Percentiles rank a stretch among this genome's conserved stretches.
phyloP scores from a whole-genome alignment of 179 eudicot species.

The Carnegiea gigantea region DNA sequence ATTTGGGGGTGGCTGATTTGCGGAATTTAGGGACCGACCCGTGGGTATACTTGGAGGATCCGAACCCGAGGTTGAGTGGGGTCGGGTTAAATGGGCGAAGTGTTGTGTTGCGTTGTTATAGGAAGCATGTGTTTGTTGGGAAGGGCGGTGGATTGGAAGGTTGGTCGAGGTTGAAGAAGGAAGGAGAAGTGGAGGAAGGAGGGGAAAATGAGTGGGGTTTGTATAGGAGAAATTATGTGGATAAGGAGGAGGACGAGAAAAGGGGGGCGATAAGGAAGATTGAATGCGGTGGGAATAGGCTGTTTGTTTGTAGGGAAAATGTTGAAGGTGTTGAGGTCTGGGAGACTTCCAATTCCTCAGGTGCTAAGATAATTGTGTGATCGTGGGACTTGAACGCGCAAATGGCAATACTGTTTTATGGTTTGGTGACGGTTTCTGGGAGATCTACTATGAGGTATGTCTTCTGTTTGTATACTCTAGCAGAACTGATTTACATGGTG shows the following conservation, averaged over 20 bases:
- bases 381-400: neutral
- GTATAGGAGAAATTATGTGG: conserved; percentile 73
- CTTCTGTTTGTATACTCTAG: neutral
- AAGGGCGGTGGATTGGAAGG: conserved; percentile 73
- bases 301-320: conserved; percentile 71
- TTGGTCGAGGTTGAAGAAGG: conserved; percentile 59
- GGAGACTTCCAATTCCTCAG: conserved; percentile 50
- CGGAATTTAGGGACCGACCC: conserved; percentile 66
- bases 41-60: conserved; percentile 83
- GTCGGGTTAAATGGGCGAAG: conserved; percentile 28
- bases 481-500: neutral
- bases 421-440: neutral
- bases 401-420: neutral
- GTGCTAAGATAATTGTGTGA: conserved; percentile 20
- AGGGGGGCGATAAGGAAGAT: conserved; percentile 60
- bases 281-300: conserved; percentile 75
- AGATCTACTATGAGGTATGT: neutral
- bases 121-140: conserved; percentile 63
- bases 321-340: conserved; percentile 91
- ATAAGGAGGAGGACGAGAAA: conserved; percentile 56
- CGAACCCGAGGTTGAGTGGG: conserved; percentile 53
- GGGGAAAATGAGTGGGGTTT: conserved; percentile 31
- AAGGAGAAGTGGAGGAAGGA: conserved; percentile 17
- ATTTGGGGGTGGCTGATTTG: conserved; percentile 73
- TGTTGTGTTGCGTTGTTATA: conserved; percentile 56